Evolutionary conservation across 78 protist species (phyloP), one percentile per base, ranked within the genome.

Genomic region (Polysphondylium violaceum): DNA sequence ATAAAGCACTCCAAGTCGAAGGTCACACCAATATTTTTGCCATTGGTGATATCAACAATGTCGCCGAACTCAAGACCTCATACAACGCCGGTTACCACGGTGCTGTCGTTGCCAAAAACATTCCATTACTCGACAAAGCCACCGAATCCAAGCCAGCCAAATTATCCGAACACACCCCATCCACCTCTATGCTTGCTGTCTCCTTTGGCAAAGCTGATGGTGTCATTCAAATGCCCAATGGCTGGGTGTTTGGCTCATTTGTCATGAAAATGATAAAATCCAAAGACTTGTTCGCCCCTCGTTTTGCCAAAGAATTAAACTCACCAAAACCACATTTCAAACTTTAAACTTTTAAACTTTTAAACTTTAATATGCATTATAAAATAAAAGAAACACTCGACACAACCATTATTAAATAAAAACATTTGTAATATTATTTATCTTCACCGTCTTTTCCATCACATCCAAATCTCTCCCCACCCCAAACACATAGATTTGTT

Each of bases 121-220:
- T 72, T 47, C 53, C 7, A 47, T 47, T 67, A 40, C 29, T 43
- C 23, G 72, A 64, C 0, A 38, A 35, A 21, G 86, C 38, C 33
- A 64, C 51, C 19, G 47, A 23, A 11, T n/a, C n/a, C n/a, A n/a
- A n/a, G n/a, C n/a, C n/a, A n/a, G n/a, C n/a, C n/a, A n/a, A n/a
- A n/a, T n/a, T n/a, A n/a, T n/a, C n/a, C n/a, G n/a, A n/a, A n/a
- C 77, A 76, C 43, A 87, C 17, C 19, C 58, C 71, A 67, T 17
- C 65, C 11, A 8, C 29, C 7, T 65, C 85, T 38, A 63, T 76
- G 44, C 19, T 87, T 31, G 21, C 44, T 31, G 25, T 65, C 2
- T 53, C 86, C 1, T 21, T 87, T 5, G 93, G 93, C 16, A 55
- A 36, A 9, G 50, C 56, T 33, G 77, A 87, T 61, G 93, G 93